A percentile compares a stretch with the other conserved stretches of the same genome.
phyloP scores from a whole-genome alignment of 2,329 filamentous ascomycete genomes.

The Alternaria brassicae region DNA sequence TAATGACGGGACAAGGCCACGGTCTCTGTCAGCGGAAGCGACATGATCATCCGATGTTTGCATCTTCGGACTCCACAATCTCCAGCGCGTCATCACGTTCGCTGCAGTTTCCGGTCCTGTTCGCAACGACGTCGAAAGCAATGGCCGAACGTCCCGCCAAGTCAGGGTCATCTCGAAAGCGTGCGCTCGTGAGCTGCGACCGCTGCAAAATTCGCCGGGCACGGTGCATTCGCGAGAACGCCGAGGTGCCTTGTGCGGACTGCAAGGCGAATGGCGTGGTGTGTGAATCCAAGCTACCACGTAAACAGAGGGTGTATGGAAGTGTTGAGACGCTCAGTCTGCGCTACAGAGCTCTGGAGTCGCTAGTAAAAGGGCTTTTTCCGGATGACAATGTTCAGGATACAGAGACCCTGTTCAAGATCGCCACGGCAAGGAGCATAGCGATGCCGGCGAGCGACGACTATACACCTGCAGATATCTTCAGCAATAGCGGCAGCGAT shows the following conservation, averaged over 20 bases:
- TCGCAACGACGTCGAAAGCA: constrained; percentile 1
- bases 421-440: constrained; percentile 51
- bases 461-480: constrained; percentile 37
- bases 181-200: constrained; percentile 43
- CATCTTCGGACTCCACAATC: constrained; percentile 12
- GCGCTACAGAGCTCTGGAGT: constrained; percentile 54
- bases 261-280: constrained; percentile 50
- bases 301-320: constrained; percentile 56
- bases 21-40: neutral
- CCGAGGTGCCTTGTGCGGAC: constrained; percentile 48
- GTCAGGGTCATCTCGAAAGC: constrained; percentile 33
- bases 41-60: constrained; percentile 1
- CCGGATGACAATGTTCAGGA: constrained; percentile 51
- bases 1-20: constrained; percentile 5
- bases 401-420: constrained; percentile 50
- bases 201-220: constrained; percentile 40
- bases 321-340: constrained; percentile 56
- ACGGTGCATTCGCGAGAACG: constrained; percentile 37
- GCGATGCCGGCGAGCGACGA: constrained; percentile 46
- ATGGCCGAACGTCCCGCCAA: constrained; percentile 27
- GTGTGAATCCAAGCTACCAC: constrained; percentile 55
- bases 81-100: constrained; percentile 2
- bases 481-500: constrained; percentile 19
- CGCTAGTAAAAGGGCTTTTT: constrained; percentile 53
- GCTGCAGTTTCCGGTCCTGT: neutral